phyloP scores from a whole-genome alignment of 441 rosid genomes.

The Francoa sonchifolia region DNA sequence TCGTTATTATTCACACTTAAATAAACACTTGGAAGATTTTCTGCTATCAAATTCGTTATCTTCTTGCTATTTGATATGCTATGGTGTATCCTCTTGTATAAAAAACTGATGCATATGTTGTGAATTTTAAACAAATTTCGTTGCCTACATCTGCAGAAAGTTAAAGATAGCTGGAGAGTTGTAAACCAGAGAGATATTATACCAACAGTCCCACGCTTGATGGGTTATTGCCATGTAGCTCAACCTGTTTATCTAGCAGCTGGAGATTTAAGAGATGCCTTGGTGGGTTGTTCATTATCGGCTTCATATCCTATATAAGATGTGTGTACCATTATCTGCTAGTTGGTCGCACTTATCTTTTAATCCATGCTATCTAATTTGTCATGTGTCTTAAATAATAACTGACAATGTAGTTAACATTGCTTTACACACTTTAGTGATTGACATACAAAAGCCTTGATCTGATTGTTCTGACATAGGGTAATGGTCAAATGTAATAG shows the following conservation, averaged over 20 bases:
- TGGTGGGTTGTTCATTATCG: constrained; percentile 30
- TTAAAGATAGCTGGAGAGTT: constrained; percentile 88
- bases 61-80: background rate
- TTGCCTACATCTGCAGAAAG: constrained; percentile 44
- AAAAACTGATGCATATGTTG: background rate
- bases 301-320: background rate
- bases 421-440: too few relatives aligned
- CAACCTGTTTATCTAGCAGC: constrained; percentile 76
- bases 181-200: constrained; percentile 95
- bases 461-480: too few relatives aligned
- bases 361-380: too few relatives aligned
- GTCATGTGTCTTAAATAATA: too few relatives aligned
- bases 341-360: too few relatives aligned
- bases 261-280: constrained; percentile 44
- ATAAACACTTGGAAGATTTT: too few relatives aligned
- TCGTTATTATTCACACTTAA: too few relatives aligned
- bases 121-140: constrained; percentile 9
- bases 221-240: constrained; percentile 97
- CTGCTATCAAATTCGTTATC: background rate
- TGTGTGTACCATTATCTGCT: too few relatives aligned
- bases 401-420: too few relatives aligned
- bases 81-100: background rate
- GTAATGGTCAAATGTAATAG: too few relatives aligned
- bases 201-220: constrained; percentile 84
- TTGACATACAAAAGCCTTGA: too few relatives aligned